phyloP scores from a whole-genome alignment of 1,139 yeast species.

The Scheffersomyces cryptocercus region DNA sequence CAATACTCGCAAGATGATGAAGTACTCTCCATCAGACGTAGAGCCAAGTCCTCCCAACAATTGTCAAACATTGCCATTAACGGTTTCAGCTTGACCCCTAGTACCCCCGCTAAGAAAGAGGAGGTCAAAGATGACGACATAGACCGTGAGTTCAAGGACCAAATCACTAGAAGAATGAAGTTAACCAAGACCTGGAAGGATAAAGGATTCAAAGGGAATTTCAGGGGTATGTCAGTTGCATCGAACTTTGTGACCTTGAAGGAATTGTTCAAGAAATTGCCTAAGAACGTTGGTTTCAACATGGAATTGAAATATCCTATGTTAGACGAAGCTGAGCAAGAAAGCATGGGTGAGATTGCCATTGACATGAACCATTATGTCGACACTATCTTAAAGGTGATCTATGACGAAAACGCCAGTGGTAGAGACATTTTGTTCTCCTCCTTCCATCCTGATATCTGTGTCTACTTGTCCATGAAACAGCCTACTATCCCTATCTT shows the following conservation, averaged over 20 bases:
- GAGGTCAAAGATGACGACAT: constrained; percentile 27
- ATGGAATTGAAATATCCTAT: constrained; percentile 95
- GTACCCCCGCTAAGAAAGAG: background rate
- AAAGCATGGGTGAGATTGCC: constrained; percentile 84
- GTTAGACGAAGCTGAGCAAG: constrained; percentile 89
- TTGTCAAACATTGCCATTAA: constrained; percentile 6
- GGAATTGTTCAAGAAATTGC: constrained; percentile 80
- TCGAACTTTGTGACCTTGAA: constrained; percentile 87
- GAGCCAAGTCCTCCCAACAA: constrained; percentile 41
- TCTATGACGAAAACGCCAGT: constrained; percentile 70
- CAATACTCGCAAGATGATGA: constrained; percentile 41
- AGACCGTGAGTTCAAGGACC: constrained; percentile 39
- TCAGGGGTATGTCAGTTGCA: constrained; percentile 87
- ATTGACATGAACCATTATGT: constrained; percentile 86
- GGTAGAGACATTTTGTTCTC: constrained; percentile 90
- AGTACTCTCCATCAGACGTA: constrained; percentile 37
- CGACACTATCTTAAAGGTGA: constrained; percentile 77
- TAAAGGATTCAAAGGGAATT: constrained; percentile 88
- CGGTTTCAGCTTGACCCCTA: constrained; percentile 1
- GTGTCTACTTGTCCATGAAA: constrained; percentile 80
- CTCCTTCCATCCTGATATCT: constrained; percentile 93
- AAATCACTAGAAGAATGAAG: constrained; percentile 69
- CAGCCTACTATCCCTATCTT: constrained; percentile 92
- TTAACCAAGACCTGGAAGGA: constrained; percentile 84
- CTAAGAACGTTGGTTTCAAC: constrained; percentile 85